Evolutionary conservation across 352 stramenopile genomes (phyloP), one percentile per base, ranked within the genome.

Genomic region (Phytophthora capsici): DNA sequence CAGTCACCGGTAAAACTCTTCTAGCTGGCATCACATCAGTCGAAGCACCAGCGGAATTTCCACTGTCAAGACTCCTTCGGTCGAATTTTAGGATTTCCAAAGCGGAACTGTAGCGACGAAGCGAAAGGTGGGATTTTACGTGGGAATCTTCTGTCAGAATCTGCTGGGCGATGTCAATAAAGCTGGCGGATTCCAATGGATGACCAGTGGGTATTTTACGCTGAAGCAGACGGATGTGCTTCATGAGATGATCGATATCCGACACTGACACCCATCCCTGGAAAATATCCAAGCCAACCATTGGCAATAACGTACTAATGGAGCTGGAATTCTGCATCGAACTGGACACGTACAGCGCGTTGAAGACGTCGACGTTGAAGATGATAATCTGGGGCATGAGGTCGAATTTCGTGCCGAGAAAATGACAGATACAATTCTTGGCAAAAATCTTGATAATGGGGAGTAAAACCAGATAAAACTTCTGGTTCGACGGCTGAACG

Each of bases 311-410:
- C 4, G 25, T 49, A 13, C 23, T 41, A 10, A 48, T 49, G 9
- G 51, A 48, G 23, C 17, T 58, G 0, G 51, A 48, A 30, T 58
- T 58, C 51, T 58, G 51, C 51, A 49, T 58, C 23, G 51, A 58
- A 19, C 51, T 49, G 23, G 51, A 48, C 2, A 58, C 51, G 36
- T 58, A 58, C 0, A 49, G 38, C 37, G 51, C 51, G 17, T 49
- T 58, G 37, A 58, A 58, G 3, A 58, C 38, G 12, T 58, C 51
- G 10, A 50, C 51, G n/a, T 49, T 58, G 26, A 58, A 58, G 19
- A 58, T 40, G 9, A 58, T 49, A 16, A 58, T 38, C n/a, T 58
- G 51, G 7, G 51, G 51, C 36, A 38, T 58, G n/a, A 58, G 38
- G 48, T 58, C 51, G 17, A 38, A 58, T 20, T 58, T 58, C 4